Evolutionary conservation across 2,329 filamentous ascomycete genomes (phyloP).

Genomic region (Peltaster fructicola): DNA sequence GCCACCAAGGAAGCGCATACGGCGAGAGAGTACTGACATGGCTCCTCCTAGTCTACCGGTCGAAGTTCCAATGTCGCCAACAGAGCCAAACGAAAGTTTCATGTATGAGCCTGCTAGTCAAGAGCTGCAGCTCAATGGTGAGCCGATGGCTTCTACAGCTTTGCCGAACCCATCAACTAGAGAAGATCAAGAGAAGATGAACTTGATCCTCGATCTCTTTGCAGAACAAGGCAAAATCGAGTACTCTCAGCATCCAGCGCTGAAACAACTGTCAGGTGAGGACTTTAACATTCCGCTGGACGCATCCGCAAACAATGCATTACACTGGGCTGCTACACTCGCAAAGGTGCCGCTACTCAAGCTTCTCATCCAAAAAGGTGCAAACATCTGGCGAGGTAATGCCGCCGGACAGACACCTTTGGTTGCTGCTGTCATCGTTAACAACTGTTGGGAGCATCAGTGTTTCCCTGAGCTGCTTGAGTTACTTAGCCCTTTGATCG

Average conservation of each 20-base stretch:
- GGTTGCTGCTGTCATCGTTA: conserved; percentile 82
- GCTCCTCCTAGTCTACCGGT: conserved; percentile 20
- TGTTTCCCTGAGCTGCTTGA: conserved; percentile 85
- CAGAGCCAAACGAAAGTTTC: conserved; percentile 67
- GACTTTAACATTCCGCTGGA: conserved; percentile 92
- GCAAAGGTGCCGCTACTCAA: conserved; percentile 69
- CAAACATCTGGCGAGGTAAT: conserved; percentile 77
- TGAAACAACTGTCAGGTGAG: conserved; percentile 54
- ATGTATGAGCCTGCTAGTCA: conserved; percentile 35
- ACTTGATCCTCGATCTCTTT: conserved; percentile 61
- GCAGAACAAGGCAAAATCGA: conserved; percentile 45
- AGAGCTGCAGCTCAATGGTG: conserved; percentile 25
- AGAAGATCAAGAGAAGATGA: conserved; percentile 62
- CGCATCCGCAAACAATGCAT: conserved; percentile 67
- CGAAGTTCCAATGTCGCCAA: conserved; percentile 48
- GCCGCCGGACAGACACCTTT: conserved; percentile 78
- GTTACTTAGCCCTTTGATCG: conserved; percentile 73
- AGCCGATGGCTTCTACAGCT: conserved; percentile 46
- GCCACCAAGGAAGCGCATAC: conserved; percentile 63
- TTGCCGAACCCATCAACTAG: conserved; percentile 40
- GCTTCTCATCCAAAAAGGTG: conserved; percentile 65
- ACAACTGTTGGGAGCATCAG: conserved; percentile 81
- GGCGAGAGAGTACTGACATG: conserved; percentile 25
- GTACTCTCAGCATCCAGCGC: conserved; percentile 55
- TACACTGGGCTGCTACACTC: conserved; percentile 92